Conservation (phyloP, 2,329 filamentous ascomycete genomes). For the Helotiales sp. region DNA sequence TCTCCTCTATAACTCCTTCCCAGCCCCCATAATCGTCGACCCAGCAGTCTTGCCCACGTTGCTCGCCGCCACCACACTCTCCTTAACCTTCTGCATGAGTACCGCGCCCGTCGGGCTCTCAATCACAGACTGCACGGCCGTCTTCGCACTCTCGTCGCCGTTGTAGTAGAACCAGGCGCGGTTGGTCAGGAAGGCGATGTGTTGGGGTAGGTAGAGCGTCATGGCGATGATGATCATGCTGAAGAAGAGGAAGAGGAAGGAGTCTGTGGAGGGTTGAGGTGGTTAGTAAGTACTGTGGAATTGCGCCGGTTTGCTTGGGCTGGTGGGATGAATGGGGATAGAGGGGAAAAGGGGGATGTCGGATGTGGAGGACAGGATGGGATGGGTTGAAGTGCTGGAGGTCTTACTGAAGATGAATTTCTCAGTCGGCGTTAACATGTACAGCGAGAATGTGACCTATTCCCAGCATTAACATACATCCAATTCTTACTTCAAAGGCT, state of each 20-base stretch:
- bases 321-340: not conserved
- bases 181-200: constrained; percentile 79
- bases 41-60: constrained; percentile 13
- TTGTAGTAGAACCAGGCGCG: constrained; percentile 95
- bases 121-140: constrained; percentile 31
- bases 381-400: constrained; percentile 1
- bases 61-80: constrained; percentile 32
- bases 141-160: constrained; percentile 67
- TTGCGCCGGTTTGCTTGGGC: not conserved
- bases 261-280: constrained; percentile 67
- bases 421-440: constrained; percentile 96
- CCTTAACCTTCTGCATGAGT: constrained; percentile 34
- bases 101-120: constrained; percentile 33
- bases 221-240: constrained; percentile 85
- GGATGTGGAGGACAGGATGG: not conserved
- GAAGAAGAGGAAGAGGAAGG: constrained; percentile 87
- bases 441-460: constrained; percentile 93
- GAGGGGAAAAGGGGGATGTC: not conserved
- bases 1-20: constrained; percentile 37
- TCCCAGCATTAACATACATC: constrained; percentile 65
- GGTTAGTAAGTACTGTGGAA: not conserved
- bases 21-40: constrained; percentile 25
- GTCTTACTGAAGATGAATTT: constrained; percentile 94
- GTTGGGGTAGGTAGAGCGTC: constrained; percentile 91
- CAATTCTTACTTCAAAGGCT: not conserved